Base-by-base conservation (phyloP, 352 stramenopile genomes). In the Globisporangium emineosum region DNA sequence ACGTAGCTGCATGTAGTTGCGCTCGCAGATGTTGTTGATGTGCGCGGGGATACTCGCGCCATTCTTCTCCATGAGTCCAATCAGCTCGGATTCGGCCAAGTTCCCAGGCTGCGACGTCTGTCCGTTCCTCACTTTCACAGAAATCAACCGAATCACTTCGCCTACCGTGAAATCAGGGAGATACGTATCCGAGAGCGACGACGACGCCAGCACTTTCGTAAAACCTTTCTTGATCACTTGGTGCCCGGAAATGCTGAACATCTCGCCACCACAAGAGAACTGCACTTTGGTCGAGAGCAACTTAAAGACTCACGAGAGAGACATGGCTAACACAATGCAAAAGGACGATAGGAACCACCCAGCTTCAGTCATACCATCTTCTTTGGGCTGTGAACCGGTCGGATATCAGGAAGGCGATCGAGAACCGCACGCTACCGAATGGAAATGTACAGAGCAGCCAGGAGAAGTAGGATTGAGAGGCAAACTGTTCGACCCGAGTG, bases 21-120 rank as follows among this genome's bases (percentile, higher is more conserved):
- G 62, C 49, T 91, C 91, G 29, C 82, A 72, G 57, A 96, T 90
- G 60, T 94, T 96, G 67, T 94, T 79, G 66, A 96, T 94, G 53
- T 96, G 86, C 12, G 83, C 85, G 10, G 85, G 66, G 43, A 95
- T 96, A 21, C 68, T 84, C 3, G 83, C 83, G 64, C 93, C 86
- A 65, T 93, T 66, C 43, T 85, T 81, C 70, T 96, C 88, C 88
- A 96, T 96, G 50, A 83, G 74, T 9, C 72, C 71, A 58, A 96
- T 93, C 32, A 96, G 69, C 60, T 96, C 86, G 23, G 76, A 84
- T 60, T 96, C 88, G 25, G 78, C 92, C 5, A 96, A 65, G 64
- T 90, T 86, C 51, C 73, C 70, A 2, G 86, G 88, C 25, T 84
- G 76, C 27, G 70, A 72, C 25, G 88, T 94, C 35, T 69, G 67